phyloP scores from a whole-genome alignment of 768 basidiomycete genomes.

The Russula earlei region DNA sequence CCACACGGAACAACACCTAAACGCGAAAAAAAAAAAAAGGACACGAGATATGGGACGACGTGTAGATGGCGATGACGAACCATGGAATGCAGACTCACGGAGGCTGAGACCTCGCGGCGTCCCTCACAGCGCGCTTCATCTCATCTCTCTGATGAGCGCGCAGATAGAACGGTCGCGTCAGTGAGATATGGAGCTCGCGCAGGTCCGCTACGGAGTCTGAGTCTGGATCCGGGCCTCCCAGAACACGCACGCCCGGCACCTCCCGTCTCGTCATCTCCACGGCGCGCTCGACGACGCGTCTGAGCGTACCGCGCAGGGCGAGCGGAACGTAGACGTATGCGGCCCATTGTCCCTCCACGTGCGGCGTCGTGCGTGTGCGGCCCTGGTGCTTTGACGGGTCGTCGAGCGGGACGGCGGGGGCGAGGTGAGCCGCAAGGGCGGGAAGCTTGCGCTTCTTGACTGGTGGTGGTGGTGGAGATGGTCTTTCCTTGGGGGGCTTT shows the following conservation, averaged over 20 bases:
- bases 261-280: constrained; percentile 34
- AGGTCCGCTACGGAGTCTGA: constrained; percentile 17
- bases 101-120: constrained; percentile 35
- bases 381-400: constrained; percentile 81
- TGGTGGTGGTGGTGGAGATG: neutral
- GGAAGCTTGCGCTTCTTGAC: constrained; percentile 49
- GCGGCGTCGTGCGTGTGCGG: constrained; percentile 60
- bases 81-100: constrained; percentile 33
- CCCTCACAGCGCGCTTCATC: constrained; percentile 52
- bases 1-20: neutral
- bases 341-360: constrained; percentile 81
- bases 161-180: constrained; percentile 75
- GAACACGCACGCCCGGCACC: constrained; percentile 40
- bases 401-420: constrained; percentile 45
- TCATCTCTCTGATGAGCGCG: constrained; percentile 72
- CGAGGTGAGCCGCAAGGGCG: constrained; percentile 41
- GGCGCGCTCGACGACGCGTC: constrained; percentile 37
- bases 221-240: constrained; percentile 24
- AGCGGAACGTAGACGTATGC: constrained; percentile 71
- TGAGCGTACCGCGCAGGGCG: constrained; percentile 35
- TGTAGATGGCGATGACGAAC: too few relatives aligned
- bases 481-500: neutral
- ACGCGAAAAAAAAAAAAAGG: neutral
- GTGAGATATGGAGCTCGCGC: constrained; percentile 68
- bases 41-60: too few relatives aligned